Evolutionary conservation across 2,329 filamentous ascomycete genomes (phyloP), one percentile per base, ranked within the genome.

Genomic region (Sporothrix mexicana): DNA sequence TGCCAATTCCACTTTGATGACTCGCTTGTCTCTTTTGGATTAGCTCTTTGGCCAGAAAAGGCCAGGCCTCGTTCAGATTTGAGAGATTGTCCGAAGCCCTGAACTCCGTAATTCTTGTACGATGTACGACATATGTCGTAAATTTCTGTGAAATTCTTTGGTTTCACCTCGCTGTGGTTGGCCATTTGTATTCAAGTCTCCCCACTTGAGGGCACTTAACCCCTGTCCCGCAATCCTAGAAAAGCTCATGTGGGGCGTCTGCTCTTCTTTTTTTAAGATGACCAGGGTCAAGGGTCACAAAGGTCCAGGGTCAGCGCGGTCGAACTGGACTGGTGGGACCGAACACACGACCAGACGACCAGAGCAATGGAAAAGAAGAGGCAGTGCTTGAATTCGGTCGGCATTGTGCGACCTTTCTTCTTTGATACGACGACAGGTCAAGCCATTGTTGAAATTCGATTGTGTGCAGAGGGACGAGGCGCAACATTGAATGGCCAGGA

Each of bases 161-260:
- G 55, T 69, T 69, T 69, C 47, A 30, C 17, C 47, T 55, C 30
- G 25, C 49, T 69, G 49, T 69, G 47, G 66, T 69, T 69, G 66
- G 66, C 47, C 23, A 41, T n/a, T 64, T 23, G 15, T 41, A 0
- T 30, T n/a, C 25, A 3, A 13, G 3, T 20, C 25, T 49, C 64
- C 25, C 49, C 30, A 36, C 30, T 36, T 36, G 30, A 7, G 30
- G 30, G 30, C n/a, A 17, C 49, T 6, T 3, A 57, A 57, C 49
- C 64, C 64, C 64, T 53, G 25, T 17, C 47, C 47, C 12, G 6
- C 6, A 53, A 53, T n/a, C 8, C 61, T 13, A 10, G 13, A 66
- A 47, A 57, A 69, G 67, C 51, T 59, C 36, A 36, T 45, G 67
- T 57, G 67, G 67, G 30, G 47, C 47, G 7, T 36, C 43, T 10